These are phyloP conservation scores for Kockiozyma suomiensis DNA, from an alignment of 805 yeast species.

Conservation along the genomic window DNA sequence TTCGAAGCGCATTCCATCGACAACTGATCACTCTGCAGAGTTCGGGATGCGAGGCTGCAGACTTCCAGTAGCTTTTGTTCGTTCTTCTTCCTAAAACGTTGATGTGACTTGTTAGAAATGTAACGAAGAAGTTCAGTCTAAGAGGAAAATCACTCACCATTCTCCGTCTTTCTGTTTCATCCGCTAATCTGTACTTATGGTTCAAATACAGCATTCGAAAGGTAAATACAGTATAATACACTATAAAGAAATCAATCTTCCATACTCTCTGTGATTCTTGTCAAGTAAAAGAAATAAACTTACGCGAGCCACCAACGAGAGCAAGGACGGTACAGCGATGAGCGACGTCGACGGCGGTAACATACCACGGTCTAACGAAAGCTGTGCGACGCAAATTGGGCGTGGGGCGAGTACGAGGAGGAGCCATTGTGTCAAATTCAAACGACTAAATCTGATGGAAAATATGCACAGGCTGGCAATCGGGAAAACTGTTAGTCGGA, in stretches of 20 bases:
- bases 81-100: not conserved
- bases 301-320: constrained; percentile 56
- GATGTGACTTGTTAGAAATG: not conserved
- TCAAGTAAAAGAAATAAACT: constrained; percentile 24
- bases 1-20: not conserved
- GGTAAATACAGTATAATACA: constrained; percentile 21
- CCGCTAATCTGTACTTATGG: constrained; percentile 16
- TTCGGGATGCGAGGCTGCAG: not conserved
- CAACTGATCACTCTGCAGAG: not conserved
- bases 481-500: too few species aligned
- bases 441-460: not conserved
- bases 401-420: constrained; percentile 11
- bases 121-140: not conserved
- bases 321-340: constrained; percentile 74
- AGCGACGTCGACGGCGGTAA: constrained; percentile 67
- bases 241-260: not conserved
- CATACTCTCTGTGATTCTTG: not conserved
- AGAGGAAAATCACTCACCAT: constrained; percentile 8
- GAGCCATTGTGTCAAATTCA: not conserved
- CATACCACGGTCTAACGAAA: constrained; percentile 63
- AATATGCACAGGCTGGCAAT: not conserved
- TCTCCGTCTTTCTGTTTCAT: constrained; percentile 7
- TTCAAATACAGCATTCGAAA: constrained; percentile 23
- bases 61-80: not conserved
- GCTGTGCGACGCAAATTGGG: constrained; percentile 11